Percentiles rank a stretch among this genome's conserved stretches.
Evolutionary conservation across 352 stramenopile genomes (phyloP).

Genomic region (Phytopythium boreale): DNA sequence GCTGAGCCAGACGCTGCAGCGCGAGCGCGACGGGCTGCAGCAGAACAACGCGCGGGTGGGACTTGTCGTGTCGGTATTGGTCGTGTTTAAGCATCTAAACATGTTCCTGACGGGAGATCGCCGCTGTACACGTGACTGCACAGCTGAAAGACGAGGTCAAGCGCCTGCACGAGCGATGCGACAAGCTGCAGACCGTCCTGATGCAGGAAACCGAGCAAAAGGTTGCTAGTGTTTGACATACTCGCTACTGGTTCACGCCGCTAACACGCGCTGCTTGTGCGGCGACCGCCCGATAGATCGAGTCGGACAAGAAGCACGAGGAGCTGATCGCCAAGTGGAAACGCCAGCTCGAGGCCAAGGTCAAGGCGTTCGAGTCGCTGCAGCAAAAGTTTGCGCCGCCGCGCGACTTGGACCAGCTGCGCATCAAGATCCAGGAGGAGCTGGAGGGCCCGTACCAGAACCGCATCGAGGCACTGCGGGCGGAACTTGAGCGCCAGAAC

Average conservation of each 20-base stretch:
- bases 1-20: conserved; percentile 75
- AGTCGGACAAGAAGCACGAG: conserved; percentile 80
- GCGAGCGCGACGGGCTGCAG: conserved; percentile 67
- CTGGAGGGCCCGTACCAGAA: conserved; percentile 74
- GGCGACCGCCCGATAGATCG: conserved; percentile 31
- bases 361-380: conserved; percentile 72
- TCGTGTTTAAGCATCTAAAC: too few relatives aligned
- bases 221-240: conserved; percentile 14
- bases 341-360: conserved; percentile 79
- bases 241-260: neutral
- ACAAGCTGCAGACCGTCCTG: conserved; percentile 76
- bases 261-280: too few relatives aligned
- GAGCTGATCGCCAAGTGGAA: conserved; percentile 84
- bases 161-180: conserved; percentile 67
- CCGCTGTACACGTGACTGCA: neutral
- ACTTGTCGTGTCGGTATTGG: neutral
- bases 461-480: conserved; percentile 52
- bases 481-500: conserved; percentile 71
- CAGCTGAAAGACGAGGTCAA: conserved; percentile 66
- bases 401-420: conserved; percentile 76
- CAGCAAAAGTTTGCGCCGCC: conserved; percentile 82
- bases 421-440: conserved; percentile 82
- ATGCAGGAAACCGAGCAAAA: conserved; percentile 84
- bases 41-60: conserved; percentile 57
- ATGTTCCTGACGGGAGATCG: neutral